Evolutionary conservation across 2,329 filamentous ascomycete species (phyloP), one percentile per base, ranked within the genome.

Genomic region (Thielaviopsis populi): DNA sequence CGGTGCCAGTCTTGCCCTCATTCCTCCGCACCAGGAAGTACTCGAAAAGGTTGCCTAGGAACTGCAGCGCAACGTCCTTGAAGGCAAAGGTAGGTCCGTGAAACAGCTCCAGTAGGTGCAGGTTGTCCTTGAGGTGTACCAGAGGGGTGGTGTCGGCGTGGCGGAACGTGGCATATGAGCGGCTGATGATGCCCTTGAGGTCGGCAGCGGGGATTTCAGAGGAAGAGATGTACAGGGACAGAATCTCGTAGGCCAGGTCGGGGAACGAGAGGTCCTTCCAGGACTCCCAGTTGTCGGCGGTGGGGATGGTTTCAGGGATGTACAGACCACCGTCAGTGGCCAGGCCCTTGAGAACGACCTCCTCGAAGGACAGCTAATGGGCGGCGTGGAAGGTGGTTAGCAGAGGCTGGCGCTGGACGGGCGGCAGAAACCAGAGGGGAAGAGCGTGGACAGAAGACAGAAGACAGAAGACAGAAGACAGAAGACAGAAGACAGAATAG

Each of bases 51-150:
- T 99, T 97, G n/a, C 94, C 94, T 1, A 99, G 77, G 72, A 96
- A 94, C 70, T 97, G 92, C 67, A 97, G 78, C 17, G 61, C 68
- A 33, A 91, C 88, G 74, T 97, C 92, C 76, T 97, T 96, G 79
- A 97, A 97, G 1, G 92, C 88, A 73, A 91, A 96, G 0, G 87
- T 97, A 4, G 91, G 94, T 1, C 94, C 94, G 73, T 97, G 92
- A 80, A 97, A 99, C 53, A 99, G 82, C 75, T 99, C 94, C 41
- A 99, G 83, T 64, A 96, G 79, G 72, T 96, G 85, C 50, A 96
- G 78, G 72, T 92, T 87, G 70, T 83, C 78, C 71, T 92, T 82
- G 62, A 96, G 79, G n/a, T 87, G 83, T 53, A 89, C 81, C 30
- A 94, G 76, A 0, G 94, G 94, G 0, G 89, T 91, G 50, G 89